Evolutionary conservation across 2,329 filamentous ascomycete genomes (phyloP).

Genomic region (Erysiphe pulchra): DNA sequence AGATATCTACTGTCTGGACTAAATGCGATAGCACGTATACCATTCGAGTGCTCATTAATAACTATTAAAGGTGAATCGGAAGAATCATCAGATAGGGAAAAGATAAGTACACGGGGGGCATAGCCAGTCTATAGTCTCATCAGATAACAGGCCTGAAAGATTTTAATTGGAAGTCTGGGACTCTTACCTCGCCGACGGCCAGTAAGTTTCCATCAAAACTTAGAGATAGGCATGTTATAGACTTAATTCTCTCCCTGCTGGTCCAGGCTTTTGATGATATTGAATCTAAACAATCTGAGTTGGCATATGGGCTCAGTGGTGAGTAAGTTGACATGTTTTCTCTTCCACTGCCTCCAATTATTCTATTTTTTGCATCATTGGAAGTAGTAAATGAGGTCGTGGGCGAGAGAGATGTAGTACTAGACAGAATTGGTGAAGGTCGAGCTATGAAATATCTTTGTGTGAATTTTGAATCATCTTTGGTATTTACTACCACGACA

Average conservation of each 20-base stretch:
- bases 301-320: slow-evolving; percentile 12
- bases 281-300: slow-evolving; percentile 33
- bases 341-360: slow-evolving; percentile 20
- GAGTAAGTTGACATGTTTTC: slow-evolving; percentile 17
- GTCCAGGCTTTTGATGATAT: slow-evolving; percentile 50
- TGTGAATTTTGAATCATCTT: slow-evolving; percentile 33
- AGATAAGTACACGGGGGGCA: slow-evolving; percentile 71
- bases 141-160: slow-evolving; percentile 7
- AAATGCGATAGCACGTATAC: slow-evolving; percentile 72
- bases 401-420: slow-evolving; percentile 27
- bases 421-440: slow-evolving; percentile 43
- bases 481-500: slow-evolving; percentile 66
- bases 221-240: slow-evolving; percentile 71
- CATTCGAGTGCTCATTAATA: slow-evolving; percentile 72
- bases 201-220: slow-evolving; percentile 70
- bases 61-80: slow-evolving; percentile 64
- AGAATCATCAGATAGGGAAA: slow-evolving; percentile 55
- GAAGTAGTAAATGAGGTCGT: slow-evolving; percentile 29
- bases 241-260: slow-evolving; percentile 78
- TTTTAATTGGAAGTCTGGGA: background rate
- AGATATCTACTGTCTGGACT: slow-evolving; percentile 67
- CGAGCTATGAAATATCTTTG: slow-evolving; percentile 83
- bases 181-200: slow-evolving; percentile 57
- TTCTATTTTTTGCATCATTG: slow-evolving; percentile 35
- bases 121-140: slow-evolving; percentile 45